Conservation (phyloP, 805 yeast genomes). For the Ogataea ganodermae region DNA sequence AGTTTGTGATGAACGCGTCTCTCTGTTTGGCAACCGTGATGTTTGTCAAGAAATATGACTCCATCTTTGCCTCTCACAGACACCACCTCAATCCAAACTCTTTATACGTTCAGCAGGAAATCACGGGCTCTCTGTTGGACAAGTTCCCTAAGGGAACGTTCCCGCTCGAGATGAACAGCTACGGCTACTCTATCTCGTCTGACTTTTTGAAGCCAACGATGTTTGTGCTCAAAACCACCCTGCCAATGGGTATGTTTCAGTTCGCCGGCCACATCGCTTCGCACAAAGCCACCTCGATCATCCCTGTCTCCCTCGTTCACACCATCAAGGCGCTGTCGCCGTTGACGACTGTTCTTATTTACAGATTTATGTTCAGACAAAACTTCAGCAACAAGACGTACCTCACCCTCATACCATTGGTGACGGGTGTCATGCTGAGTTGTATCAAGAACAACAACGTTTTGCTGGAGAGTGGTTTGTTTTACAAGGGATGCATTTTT, state of each 20-base stretch:
- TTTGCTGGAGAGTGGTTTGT: conserved; percentile 27
- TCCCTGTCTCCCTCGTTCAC: conserved; percentile 94
- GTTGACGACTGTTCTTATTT: conserved; percentile 79
- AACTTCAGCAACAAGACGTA: conserved; percentile 69
- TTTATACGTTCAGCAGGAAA: conserved; percentile 27
- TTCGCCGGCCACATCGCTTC: conserved; percentile 88
- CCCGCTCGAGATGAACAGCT: conserved; percentile 39
- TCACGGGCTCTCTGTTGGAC: conserved; percentile 22
- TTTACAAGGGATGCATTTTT: conserved; percentile 46
- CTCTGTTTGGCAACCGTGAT: conserved; percentile 48
- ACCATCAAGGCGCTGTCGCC: conserved; percentile 93
- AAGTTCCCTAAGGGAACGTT: conserved; percentile 53
- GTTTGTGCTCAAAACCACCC: conserved; percentile 60
- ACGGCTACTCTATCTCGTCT: conserved; percentile 30
- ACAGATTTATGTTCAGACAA: conserved; percentile 59
- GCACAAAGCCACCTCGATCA: conserved; percentile 86
- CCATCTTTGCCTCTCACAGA: conserved; percentile 35
- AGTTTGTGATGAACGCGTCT: conserved; percentile 70
- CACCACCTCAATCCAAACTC: conserved; percentile 38
- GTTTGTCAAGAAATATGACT: conserved; percentile 31
- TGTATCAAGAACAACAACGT: conserved; percentile 50
- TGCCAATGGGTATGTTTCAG: conserved; percentile 95
- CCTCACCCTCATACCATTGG: conserved; percentile 73
- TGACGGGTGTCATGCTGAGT: conserved; percentile 82
- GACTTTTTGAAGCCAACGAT: conserved; percentile 57